phyloP scores from a whole-genome alignment of 805 yeast genomes.

The Tetrapisispora namnaoensis region DNA sequence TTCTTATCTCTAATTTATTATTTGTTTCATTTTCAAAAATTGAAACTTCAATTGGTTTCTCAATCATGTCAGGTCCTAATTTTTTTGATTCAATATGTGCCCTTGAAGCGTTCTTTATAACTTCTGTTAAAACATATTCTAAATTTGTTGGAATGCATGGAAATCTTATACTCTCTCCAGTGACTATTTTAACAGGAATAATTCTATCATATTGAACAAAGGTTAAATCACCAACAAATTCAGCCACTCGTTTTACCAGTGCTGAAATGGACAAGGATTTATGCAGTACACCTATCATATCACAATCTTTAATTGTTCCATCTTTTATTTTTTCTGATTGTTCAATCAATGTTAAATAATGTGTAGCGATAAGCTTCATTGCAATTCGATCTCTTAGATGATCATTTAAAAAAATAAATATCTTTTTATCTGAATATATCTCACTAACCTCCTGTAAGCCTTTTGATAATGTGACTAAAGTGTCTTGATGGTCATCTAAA shows the following conservation, averaged over 20 bases:
- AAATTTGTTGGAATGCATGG: slow-evolving; percentile 83
- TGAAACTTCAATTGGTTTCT: slow-evolving; percentile 21
- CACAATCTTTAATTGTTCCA: slow-evolving; percentile 6
- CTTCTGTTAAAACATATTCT: slow-evolving; percentile 79
- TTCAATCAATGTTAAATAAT: slow-evolving; percentile 60
- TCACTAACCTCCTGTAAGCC: slow-evolving; percentile 49
- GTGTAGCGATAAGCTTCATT: slow-evolving; percentile 79
- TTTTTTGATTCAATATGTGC: slow-evolving; percentile 72
- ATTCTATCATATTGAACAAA: slow-evolving; percentile 72
- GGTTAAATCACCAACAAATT: slow-evolving; percentile 74
- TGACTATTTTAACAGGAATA: slow-evolving; percentile 48
- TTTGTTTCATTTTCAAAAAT: slow-evolving; percentile 22
- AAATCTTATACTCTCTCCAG: slow-evolving; percentile 47
- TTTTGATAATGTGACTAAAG: slow-evolving; percentile 67
- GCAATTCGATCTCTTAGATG: slow-evolving; percentile 80
- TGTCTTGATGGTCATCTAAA: slow-evolving; percentile 72
- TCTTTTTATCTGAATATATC: slow-evolving; percentile 36
- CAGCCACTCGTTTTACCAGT: slow-evolving; percentile 53
- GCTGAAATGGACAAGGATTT: slow-evolving; percentile 54
- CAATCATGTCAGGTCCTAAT: slow-evolving; percentile 11
- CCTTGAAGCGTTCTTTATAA: slow-evolving; percentile 76
- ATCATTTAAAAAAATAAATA: slow-evolving; percentile 55
- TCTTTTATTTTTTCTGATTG: not conserved
- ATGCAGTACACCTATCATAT: slow-evolving; percentile 55
- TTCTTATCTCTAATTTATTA: slow-evolving; percentile 54